Evolutionary conservation across 2,329 filamentous ascomycete species (phyloP), one percentile per base, ranked within the genome.

Genomic region (Fusarium chlamydosporum): DNA sequence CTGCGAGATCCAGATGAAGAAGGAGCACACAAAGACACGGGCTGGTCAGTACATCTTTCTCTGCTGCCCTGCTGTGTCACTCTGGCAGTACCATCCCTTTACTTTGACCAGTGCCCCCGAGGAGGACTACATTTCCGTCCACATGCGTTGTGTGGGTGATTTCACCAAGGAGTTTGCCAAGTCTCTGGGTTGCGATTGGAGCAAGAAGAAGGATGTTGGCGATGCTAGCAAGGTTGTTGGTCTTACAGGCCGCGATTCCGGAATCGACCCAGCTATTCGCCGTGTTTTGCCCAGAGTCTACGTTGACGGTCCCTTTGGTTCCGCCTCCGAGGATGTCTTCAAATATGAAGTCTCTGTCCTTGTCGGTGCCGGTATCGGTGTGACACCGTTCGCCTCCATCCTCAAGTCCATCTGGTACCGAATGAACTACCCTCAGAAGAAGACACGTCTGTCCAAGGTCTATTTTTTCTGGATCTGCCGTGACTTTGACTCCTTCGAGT

Each of bases 381-480:
- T 94, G 13, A 95, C 92, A n/a, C 92, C 92, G 1, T 95, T 94
- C 80, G 92, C 92, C 13, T 93, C 91, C 0, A 94, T 95, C 72
- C 85, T 95, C 76, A 96, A 96, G 84, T 94, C 91, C 54, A 95
- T 96, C 80, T 96, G 93, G 93, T 96, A 96, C 83, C 89, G 92
- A 50, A 94, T 95, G 90, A 95, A 94, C 84, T 94, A 93, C 80
- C 91, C 91, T 4, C 90, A 92, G 77, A 88, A 90, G 79, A 91
- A 91, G 81, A 94, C 92, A 4, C 86, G 92, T 6, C 85, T 96
- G 42, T 86, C 90, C 75, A 96, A 96, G 79, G 92, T 96, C 26
- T 96, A 96, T 83, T 96, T 96, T 83, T 94, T 96, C 86, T 96
- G 93, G 93, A 90, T 96, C 67, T 95, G 92, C 84, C 87, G 92